A percentile compares a stretch with the other conserved stretches of the same genome.
Conservation (phyloP, 371 early-diverging fungal genomes). For the Mortierella sp. region DNA sequence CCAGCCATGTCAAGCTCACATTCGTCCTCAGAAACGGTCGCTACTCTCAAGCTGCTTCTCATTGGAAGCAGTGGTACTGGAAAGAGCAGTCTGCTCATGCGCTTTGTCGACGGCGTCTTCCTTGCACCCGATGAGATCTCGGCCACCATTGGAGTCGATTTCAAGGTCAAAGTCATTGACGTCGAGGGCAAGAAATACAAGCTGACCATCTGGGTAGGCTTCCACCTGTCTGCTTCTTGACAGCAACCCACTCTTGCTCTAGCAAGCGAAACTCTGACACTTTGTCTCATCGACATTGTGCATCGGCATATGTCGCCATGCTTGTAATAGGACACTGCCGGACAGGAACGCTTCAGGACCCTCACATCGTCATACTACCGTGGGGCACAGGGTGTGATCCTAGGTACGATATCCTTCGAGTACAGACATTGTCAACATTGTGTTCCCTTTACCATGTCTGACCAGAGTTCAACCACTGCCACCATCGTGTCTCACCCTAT, state of each 20-base stretch:
- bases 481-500: neutral
- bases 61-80: conserved; percentile 99
- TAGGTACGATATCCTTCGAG: conserved; percentile 66
- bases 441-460: neutral
- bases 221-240: neutral
- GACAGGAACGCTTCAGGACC: conserved; percentile 99
- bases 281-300: too few relatives aligned
- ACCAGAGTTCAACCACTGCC: neutral
- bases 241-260: neutral
- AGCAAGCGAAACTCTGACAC: neutral
- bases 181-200: conserved; percentile 94
- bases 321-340: conserved; percentile 97
- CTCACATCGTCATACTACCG: conserved; percentile 99
- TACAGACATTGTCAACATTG: neutral
- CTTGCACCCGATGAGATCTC: conserved; percentile 91
- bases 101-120: conserved; percentile 99
- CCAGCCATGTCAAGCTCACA: conserved; percentile 24
- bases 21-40: conserved; percentile 49
- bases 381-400: conserved; percentile 98
- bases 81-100: conserved; percentile 95
- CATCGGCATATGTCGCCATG: too few relatives aligned
- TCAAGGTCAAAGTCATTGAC: conserved; percentile 96
- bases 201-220: conserved; percentile 94
- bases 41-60: conserved; percentile 96
- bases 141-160: conserved; percentile 99